Evolutionary conservation across 1,284 basidiomycete species (phyloP).

Genomic region (Sparassis latifolia): DNA sequence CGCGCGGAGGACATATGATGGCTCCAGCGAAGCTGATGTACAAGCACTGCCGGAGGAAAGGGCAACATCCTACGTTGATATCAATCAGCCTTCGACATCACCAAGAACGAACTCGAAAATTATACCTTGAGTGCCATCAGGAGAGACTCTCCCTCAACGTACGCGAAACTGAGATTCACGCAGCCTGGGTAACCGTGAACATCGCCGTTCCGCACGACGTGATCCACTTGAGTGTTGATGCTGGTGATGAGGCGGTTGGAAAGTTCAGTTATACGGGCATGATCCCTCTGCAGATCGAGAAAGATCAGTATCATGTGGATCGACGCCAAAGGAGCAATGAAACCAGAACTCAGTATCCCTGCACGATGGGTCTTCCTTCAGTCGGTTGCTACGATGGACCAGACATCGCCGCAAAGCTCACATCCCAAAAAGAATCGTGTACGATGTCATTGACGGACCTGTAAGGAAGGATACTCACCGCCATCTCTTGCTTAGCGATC

Average conservation of each 20-base stretch:
- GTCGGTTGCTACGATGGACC: constrained; percentile 34
- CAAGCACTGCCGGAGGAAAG: constrained; percentile 98
- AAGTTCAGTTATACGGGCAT: constrained; percentile 69
- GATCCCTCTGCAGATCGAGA: constrained; percentile 62
- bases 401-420: constrained; percentile 24
- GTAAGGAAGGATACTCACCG: constrained; percentile 50
- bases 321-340: constrained; percentile 1
- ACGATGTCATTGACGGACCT: constrained; percentile 44
- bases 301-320: background rate
- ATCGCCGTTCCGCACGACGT: constrained; percentile 94
- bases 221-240: constrained; percentile 81
- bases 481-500: constrained; percentile 89
- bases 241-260: constrained; percentile 80
- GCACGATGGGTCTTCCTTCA: constrained; percentile 62
- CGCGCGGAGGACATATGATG: constrained; percentile 96
- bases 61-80: constrained; percentile 73
- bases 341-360: constrained; percentile 79
- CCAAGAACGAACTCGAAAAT: background rate
- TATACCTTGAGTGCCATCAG: constrained; percentile 97
- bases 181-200: constrained; percentile 85
- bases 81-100: constrained; percentile 3
- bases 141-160: constrained; percentile 96
- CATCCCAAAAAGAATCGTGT: constrained; percentile 20
- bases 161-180: constrained; percentile 93
- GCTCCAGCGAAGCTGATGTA: constrained; percentile 96